Conservation (phyloP, 805 yeast species). For the Vanderwaltozyma verrucispora region DNA sequence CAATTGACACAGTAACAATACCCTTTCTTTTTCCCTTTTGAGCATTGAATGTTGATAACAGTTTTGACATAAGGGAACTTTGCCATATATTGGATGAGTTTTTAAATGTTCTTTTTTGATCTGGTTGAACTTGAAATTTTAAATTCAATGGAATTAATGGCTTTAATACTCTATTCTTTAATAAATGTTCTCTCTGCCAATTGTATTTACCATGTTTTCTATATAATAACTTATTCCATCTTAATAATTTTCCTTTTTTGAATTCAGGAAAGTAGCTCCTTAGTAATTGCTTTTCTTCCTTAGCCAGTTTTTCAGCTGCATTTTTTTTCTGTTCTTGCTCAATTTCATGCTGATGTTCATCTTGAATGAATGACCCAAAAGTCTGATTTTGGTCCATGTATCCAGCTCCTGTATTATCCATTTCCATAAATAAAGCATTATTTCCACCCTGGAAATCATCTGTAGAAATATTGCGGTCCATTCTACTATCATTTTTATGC, state of each 20-base stretch:
- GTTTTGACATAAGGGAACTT: conserved; percentile 1
- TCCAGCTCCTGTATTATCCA: conserved; percentile 11
- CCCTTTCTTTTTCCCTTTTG: conserved; percentile 10
- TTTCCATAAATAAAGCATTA: conserved; percentile 27
- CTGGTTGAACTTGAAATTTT: conserved; percentile 43
- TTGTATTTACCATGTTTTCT: conserved; percentile 36
- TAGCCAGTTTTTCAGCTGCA: conserved; percentile 13
- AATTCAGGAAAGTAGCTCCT: conserved; percentile 46
- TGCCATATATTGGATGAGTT: conserved; percentile 9
- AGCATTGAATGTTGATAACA: not conserved
- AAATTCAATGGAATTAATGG: conserved; percentile 42
- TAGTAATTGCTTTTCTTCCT: conserved; percentile 30
- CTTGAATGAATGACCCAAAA: conserved; percentile 11
- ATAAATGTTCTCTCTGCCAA: conserved; percentile 29
- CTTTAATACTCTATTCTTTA: conserved; percentile 2
- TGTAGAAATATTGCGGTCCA: conserved; percentile 2
- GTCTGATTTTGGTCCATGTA: conserved; percentile 15
- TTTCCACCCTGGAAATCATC: conserved; percentile 18
- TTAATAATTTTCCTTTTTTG: conserved; percentile 38
- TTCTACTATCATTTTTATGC: conserved; percentile 2
- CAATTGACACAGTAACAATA: conserved; percentile 12
- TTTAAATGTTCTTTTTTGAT: conserved; percentile 40
- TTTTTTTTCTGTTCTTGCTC: conserved; percentile 8
- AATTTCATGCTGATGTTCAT: conserved; percentile 9
- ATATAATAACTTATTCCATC: conserved; percentile 47